Evolutionary conservation across 352 stramenopile species (phyloP).

Genomic region (Phytophthora chlamydospora): DNA sequence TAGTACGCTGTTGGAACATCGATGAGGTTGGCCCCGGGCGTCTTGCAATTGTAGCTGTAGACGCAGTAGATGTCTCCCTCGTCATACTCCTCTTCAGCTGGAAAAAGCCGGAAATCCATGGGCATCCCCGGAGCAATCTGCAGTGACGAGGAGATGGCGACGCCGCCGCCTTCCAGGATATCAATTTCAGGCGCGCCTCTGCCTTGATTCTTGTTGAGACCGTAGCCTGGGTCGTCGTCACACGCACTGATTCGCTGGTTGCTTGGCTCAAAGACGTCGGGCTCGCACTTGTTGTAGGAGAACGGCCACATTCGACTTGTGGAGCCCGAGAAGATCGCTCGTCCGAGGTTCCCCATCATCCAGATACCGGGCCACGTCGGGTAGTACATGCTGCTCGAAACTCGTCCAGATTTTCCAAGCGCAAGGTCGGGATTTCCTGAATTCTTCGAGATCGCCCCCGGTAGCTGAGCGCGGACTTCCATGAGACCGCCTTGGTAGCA

Average conservation of each 20-base stretch:
- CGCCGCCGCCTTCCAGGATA: constrained; percentile 89
- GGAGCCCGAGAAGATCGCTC: constrained; percentile 91
- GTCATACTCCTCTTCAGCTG: constrained; percentile 30
- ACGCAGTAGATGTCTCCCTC: constrained; percentile 43
- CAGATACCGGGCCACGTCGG: too few species aligned
- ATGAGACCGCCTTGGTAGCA: constrained; percentile 94
- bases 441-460: constrained; percentile 68
- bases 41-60: constrained; percentile 52
- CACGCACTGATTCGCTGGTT: constrained; percentile 81
- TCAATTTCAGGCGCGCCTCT: constrained; percentile 94
- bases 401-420: constrained; percentile 24
- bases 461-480: constrained; percentile 90
- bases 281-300: constrained; percentile 91
- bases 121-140: constrained; percentile 87
- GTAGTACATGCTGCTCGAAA: constrained; percentile 63
- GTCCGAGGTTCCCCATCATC: constrained; percentile 93
- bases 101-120: constrained; percentile 55
- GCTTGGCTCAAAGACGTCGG: constrained; percentile 34
- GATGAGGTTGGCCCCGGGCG: constrained; percentile 48
- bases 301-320: constrained; percentile 95
- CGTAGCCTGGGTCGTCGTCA: constrained; percentile 88
- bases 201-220: constrained; percentile 81
- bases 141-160: constrained; percentile 87
- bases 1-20: constrained; percentile 55
- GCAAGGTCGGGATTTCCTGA: constrained; percentile 55